Percentiles rank a stretch among this genome's conserved stretches.
Conservation (phyloP, 2,329 filamentous ascomycete genomes). For the Beauveria rudraprayagi region DNA sequence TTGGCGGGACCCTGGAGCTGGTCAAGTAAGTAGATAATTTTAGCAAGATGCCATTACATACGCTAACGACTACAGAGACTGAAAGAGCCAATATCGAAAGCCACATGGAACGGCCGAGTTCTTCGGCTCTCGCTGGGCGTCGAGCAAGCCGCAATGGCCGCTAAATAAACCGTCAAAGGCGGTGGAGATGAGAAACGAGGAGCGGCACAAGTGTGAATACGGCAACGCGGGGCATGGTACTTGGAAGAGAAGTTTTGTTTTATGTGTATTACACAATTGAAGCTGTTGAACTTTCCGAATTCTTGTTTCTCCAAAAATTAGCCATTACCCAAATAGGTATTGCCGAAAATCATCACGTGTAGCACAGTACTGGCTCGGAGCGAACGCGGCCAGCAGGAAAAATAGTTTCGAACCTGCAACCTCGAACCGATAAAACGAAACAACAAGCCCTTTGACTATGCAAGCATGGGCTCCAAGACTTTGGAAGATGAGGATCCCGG, state of each 20-base stretch:
- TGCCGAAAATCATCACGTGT: not conserved
- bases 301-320: not conserved
- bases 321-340: not conserved
- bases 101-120: not conserved
- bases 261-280: too few species aligned
- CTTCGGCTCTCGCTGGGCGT: not conserved
- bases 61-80: not conserved
- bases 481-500: constrained; percentile 9
- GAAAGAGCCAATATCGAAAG: not conserved
- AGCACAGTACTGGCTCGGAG: not conserved
- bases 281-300: not conserved
- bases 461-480: constrained; percentile 12
- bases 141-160: too few species aligned
- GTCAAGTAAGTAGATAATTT: not conserved
- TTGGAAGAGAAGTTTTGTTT: too few species aligned
- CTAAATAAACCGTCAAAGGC: too few species aligned
- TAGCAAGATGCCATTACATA: too few species aligned
- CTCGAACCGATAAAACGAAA: not conserved
- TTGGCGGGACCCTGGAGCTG: not conserved
- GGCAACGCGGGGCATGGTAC: too few species aligned
- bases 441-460: not conserved
- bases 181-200: not conserved
- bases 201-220: too few species aligned
- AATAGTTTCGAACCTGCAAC: constrained; percentile 1
- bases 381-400: not conserved